Evolutionary conservation across 169 alveolate species (phyloP).

Genomic region (Neospora caninum): DNA sequence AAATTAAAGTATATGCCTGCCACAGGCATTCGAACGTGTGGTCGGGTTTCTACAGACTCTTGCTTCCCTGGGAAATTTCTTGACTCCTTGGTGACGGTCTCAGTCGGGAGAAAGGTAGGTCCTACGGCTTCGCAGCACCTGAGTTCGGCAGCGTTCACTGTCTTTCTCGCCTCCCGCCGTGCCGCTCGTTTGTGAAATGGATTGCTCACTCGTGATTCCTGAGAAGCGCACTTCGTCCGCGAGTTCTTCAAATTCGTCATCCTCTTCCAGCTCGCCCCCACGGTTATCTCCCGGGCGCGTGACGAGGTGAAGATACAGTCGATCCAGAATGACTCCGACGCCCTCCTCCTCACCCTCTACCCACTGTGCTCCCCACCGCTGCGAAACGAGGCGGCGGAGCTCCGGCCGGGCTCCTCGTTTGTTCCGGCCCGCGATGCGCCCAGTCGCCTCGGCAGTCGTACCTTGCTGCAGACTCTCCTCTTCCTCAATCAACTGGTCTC

Average conservation of each 20-base stretch:
- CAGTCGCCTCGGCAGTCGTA: background rate
- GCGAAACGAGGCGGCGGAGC: background rate
- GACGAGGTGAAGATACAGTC: constrained; percentile 19
- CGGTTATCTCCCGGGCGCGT: background rate
- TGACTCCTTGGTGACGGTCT: too few relatives aligned
- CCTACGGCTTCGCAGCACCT: background rate
- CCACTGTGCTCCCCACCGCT: constrained; percentile 7
- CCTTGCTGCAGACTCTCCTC: background rate
- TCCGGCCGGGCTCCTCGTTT: background rate
- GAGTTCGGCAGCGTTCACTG: background rate
- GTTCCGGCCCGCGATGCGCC: background rate
- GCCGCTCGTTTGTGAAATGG: background rate
- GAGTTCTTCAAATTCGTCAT: background rate
- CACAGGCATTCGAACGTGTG: too few relatives aligned
- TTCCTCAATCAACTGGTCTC: background rate
- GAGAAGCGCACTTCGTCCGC: background rate
- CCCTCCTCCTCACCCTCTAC: constrained; percentile 24
- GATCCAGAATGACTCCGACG: background rate
- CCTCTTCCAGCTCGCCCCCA: background rate
- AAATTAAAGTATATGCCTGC: too few relatives aligned
- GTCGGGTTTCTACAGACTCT: too few relatives aligned
- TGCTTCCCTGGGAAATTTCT: too few relatives aligned
- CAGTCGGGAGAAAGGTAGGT: too few relatives aligned
- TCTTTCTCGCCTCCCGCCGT: background rate
- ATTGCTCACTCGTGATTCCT: background rate